Evolutionary conservation across 257 asterid genomes (phyloP), one percentile per base, ranked within the genome.

Genomic region (Fraxinus anomala): DNA sequence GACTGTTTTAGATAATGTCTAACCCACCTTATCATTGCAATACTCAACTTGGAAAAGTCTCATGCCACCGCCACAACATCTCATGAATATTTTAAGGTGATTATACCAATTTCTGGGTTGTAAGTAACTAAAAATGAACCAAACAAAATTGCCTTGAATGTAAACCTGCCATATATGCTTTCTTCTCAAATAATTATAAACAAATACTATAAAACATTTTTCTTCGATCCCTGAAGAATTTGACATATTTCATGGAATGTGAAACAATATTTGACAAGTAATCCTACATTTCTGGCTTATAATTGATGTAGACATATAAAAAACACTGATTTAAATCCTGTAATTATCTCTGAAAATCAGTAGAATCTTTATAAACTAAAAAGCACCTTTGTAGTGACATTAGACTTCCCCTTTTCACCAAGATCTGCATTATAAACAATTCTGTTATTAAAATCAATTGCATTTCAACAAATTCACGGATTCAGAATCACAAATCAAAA

Each of bases 361-460:
- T 7, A 6, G 7, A 54, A 26, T 63, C 69, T 63, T 63, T 5
- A 26, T 13, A 16, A 72, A 72, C 36, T 72, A 33, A 17, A 42
- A 12, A 51, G 75, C 80, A 92, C 98, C 94, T 92, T 73, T 67
- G 78, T 33, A 73, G 76, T 82, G 76, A 82, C 70, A 74, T 80
- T 82, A 51, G 86, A 81, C 70, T 80, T 74, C 72, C 67, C 63
- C 37, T 31, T 67, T 79, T 87, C 86, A 13, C 84, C 86, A 24
- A 76, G 69, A 91, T 87, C 98, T 94, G 89, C 89, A 86, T 75
- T 47, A 70, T 69, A 75, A 34, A 83, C 39, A 82, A 72, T 72
- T 47, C 79, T 81, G 2, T 21, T 24, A 4, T n/a, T 44, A 44
- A 30, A 79, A 78, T 40, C 51, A 68, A 23, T 24, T 34, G 21